Evolutionary conservation across 257 asterid species (phyloP), one percentile per base, ranked within the genome.

Genomic region (Buddleja alternifolia): DNA sequence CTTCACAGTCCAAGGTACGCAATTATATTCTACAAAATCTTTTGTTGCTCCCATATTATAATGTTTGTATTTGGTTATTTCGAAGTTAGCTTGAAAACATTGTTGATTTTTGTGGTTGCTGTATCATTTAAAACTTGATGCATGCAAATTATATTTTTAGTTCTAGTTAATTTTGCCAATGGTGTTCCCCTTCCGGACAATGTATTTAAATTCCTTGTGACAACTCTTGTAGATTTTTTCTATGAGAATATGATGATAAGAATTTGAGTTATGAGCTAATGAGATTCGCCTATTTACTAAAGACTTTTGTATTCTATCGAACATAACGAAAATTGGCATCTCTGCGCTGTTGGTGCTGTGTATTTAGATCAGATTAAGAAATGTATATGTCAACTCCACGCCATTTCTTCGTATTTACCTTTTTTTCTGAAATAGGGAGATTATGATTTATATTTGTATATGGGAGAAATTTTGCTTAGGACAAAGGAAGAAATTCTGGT

Each of bases 1-100:
- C 91, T 69, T 82, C 99, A 19, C 89, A 85, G 70, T 29, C 91
- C 69, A 80, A 84, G 93, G 96, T 88, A 78, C 39, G 79, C 14
- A 41, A 56, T 41, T 48, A 60, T 53, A 59, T 71, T 59, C 34
- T 19, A 41, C 42, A 17, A 17, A 54, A 60, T 20, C 16, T 34
- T 42, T 36, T 44, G 2, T 73, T 45, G 23, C 59, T 47, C 53
- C 78, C 48, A 17, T 73, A 9, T 52, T 55, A 6, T 21, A 61
- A 34, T 23, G 40, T 3, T n/a, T 44, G 12, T 3, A 53, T 15
- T 65, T 34, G 15, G 7, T 6, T 57, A 53, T 36, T 14, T 14
- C n/a, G n/a, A 61, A 32, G 8, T 44, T 23, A 15, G 25, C 54
- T 45, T 20, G 7, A 45, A 44, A 34, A 60, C 19, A 32, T 51